Evolutionary conservation across 495 filamentous ascomycete genomes (phyloP).

Genomic region (Hypoxylon trugodes): DNA sequence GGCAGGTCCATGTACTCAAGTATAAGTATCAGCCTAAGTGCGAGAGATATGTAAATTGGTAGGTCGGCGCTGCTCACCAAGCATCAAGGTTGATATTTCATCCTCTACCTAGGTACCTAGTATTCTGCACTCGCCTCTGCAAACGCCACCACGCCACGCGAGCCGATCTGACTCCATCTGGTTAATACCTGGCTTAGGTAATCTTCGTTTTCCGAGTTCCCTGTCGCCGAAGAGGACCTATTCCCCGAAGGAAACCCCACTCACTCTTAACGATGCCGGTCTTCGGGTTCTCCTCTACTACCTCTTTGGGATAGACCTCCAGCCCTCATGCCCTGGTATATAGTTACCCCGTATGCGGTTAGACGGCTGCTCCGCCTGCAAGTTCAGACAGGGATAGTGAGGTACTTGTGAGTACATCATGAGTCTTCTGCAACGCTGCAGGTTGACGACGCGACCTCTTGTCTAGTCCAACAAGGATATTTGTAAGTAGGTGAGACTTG

Average conservation of each 20-base stretch:
- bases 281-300: conserved; percentile 30
- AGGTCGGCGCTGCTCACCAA: neutral
- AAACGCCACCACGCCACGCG: conserved; percentile 11
- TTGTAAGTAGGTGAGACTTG: conserved; percentile 27
- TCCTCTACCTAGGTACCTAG: neutral
- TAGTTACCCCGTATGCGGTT: conserved; percentile 29
- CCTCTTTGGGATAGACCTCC: conserved; percentile 12
- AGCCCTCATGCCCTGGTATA: conserved; percentile 8
- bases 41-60: too few species aligned
- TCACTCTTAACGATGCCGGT: conserved; percentile 17
- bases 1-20: too few species aligned
- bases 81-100: neutral
- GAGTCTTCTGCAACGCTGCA: conserved; percentile 16
- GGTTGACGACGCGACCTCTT: conserved; percentile 18
- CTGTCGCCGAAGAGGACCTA: conserved; percentile 30
- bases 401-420: conserved; percentile 38
- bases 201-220: conserved; percentile 29
- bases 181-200: conserved; percentile 11
- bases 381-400: conserved; percentile 28
- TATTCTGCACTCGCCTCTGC: neutral
- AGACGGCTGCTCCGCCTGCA: conserved; percentile 38
- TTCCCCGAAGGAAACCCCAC: conserved; percentile 33
- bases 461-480: conserved; percentile 23
- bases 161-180: conserved; percentile 32
- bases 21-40: too few species aligned